A percentile compares a stretch with the other conserved stretches of the same genome.
Evolutionary conservation across 495 filamentous ascomycete species (phyloP).

Genomic region (Chaetomium tenue): DNA sequence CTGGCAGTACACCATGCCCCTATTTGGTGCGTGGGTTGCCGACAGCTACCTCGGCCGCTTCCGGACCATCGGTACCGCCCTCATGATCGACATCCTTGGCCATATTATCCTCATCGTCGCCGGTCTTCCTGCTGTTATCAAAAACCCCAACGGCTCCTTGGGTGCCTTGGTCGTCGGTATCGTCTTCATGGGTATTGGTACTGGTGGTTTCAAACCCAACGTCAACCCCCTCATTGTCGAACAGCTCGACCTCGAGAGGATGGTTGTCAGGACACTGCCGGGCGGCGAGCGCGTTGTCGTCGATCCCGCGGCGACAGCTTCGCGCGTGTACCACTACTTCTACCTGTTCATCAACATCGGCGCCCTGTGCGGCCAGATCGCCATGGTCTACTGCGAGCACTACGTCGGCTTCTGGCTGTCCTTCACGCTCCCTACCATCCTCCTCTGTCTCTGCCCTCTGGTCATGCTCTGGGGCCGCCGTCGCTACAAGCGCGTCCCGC

Average conservation of each 20-base stretch:
- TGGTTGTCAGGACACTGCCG: slow-evolving; percentile 46
- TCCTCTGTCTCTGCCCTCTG: slow-evolving; percentile 58
- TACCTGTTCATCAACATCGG: slow-evolving; percentile 73
- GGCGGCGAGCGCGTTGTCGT: slow-evolving; percentile 66
- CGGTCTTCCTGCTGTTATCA: slow-evolving; percentile 60
- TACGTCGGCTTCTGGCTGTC: slow-evolving; percentile 78
- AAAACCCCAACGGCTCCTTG: slow-evolving; percentile 51
- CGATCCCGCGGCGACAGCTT: slow-evolving; percentile 62
- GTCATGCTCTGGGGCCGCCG: slow-evolving; percentile 62
- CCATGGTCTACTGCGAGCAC: slow-evolving; percentile 65
- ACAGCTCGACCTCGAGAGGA: slow-evolving; percentile 43
- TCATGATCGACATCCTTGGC: slow-evolving; percentile 59
- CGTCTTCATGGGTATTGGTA: slow-evolving; percentile 65
- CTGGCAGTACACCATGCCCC: slow-evolving; percentile 71
- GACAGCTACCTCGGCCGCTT: slow-evolving; percentile 71
- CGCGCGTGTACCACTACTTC: slow-evolving; percentile 62
- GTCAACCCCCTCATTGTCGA: slow-evolving; percentile 61
- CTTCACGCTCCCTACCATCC: slow-evolving; percentile 58
- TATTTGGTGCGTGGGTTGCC: slow-evolving; percentile 66
- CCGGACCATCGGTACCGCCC: slow-evolving; percentile 61
- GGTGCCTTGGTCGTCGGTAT: slow-evolving; percentile 61
- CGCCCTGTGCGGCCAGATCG: slow-evolving; percentile 50
- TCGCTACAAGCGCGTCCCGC: slow-evolving; percentile 57
- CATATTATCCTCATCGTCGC: slow-evolving; percentile 65
- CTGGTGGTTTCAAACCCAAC: slow-evolving; percentile 65